Evolutionary conservation across 495 filamentous ascomycete genomes (phyloP), one percentile per base, ranked within the genome.

Genomic region (Lasiosphaeria miniovina): DNA sequence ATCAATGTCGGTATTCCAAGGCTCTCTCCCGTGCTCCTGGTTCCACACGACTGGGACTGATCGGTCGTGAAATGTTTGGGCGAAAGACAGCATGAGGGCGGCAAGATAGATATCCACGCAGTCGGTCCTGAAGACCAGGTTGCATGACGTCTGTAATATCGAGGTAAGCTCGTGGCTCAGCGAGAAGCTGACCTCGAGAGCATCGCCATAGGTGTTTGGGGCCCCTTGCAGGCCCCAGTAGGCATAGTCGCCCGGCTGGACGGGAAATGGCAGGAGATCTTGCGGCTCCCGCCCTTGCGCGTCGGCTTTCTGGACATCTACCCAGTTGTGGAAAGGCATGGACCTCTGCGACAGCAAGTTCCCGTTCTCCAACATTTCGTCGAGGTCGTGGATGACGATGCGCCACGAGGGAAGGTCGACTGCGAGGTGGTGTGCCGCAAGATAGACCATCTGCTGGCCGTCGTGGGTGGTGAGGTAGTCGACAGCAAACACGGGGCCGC

Each of bases 331-430:
- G 63, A 88, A 90, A 0, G 87, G 82, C 56, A 88, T 76, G 1
- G 77, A 75, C 4, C 66, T 66, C 15, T 64, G 68, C 2, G 75
- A 74, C 35, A 71, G 15, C 3, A 79, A 59, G 48, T 66, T 74
- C 0, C 81, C 77, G 46, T 78, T 76, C n/a, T 77, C 60, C 4
- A 91, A 66, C 1, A 88, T 59, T 15, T 87, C 82, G 60, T 89
- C 87, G 43, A 90, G 59, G 54, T 91, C 88, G 52, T 86, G 77
- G 12, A 88, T 74, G 7, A 91, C 83, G 17, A 88, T 77, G 17
- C 82, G 76, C 87, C 86, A 90, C 0, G 88, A 90, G 8, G 87
- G 82, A 35, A 88, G 80, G 59, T 91, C 88, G 35, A 90, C 79
- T 4, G 87, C 85, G 1, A 89, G 69, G 61, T 90, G 88, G 63